Percentiles rank a stretch among this genome's conserved stretches.
Conservation (phyloP, 225 moss, liverwort and hornwort genomes). For the Pseudoscleropodium purum region DNA sequence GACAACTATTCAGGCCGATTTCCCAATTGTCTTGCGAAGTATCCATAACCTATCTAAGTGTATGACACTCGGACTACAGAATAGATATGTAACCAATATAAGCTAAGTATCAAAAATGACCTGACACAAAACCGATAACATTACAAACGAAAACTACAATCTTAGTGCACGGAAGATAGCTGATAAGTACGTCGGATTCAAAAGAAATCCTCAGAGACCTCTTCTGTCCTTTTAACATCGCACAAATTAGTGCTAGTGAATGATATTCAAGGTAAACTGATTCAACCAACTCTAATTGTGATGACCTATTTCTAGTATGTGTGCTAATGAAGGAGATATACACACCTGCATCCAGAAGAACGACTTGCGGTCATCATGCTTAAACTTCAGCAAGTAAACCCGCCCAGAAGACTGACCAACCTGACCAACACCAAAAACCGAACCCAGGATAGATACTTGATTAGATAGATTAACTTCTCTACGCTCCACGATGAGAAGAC, state of each 20-base stretch:
- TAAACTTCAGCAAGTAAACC: conserved; percentile 81
- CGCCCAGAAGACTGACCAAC: conserved; percentile 85
- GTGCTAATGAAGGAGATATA: neutral
- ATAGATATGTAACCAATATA: neutral
- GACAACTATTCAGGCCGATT: neutral
- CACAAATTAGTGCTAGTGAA: neutral
- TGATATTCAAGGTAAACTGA: neutral
- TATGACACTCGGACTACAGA: neutral
- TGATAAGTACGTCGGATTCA: neutral
- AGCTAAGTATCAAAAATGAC: neutral
- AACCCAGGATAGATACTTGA: neutral
- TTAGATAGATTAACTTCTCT: neutral
- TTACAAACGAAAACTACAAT: neutral
- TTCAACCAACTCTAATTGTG: neutral
- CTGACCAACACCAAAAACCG: conserved; percentile 27
- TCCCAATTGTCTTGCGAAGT: neutral
- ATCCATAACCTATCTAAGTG: neutral
- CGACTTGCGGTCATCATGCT: conserved; percentile 67
- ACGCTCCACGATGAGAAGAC: neutral
- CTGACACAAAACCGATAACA: neutral
- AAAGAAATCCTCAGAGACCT: neutral
- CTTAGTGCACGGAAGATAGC: neutral
- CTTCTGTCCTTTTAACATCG: neutral
- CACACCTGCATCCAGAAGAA: conserved; percentile 98
- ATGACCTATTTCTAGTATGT: neutral